Evolutionary conservation across 2,329 filamentous ascomycete species (phyloP), one percentile per base, ranked within the genome.

Genomic region (Alternaria longipes): DNA sequence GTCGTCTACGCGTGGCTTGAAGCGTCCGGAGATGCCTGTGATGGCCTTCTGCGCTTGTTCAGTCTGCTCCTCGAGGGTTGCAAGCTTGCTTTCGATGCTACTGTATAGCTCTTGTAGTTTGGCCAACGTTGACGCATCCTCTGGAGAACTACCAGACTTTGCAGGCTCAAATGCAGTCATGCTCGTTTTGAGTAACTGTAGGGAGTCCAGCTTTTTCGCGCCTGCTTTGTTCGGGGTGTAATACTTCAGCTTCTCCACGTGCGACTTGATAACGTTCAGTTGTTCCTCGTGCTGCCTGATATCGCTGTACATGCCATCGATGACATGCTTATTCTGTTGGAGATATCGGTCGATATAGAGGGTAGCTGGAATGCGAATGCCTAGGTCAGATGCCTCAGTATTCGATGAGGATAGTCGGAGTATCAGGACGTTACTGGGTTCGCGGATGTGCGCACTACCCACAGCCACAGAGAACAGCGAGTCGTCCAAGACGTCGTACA

Each of bases 291-390:
- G 73, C 30, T 76, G 62, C 22, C 70, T 70, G 56, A 79, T 79
- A 20, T 81, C 68, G 24, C 69, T 63, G n/a, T 84, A 82, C 59
- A 88, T 81, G 8, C 81, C 78, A 44, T 80, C 80, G 16, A 84
- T 81, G 9, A 81, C 69, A 2, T 80, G 79, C 56, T 81, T 79
- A 60, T 84, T 86, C 62, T 81, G 78, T 50, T 84, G 80, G 46
- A 89, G 78, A 71, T 90, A 90, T 46, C 87, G 83, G 74, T 90
- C 88, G 5, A 85, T 81, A 64, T 87, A 88, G 68, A 87, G 83
- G 2, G 81, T 79, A 2, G 82, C 72, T 4, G 87, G 86, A 18
- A 88, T 80, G 6, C 83, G 83, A 44, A 89, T 76, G 32, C 76
- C 75, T 30, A 81, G 69, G 68, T 79, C 57, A 68, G 65, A 73